Conservation (phyloP, 768 basidiomycete species). For the Artomyces pyxidatus region DNA sequence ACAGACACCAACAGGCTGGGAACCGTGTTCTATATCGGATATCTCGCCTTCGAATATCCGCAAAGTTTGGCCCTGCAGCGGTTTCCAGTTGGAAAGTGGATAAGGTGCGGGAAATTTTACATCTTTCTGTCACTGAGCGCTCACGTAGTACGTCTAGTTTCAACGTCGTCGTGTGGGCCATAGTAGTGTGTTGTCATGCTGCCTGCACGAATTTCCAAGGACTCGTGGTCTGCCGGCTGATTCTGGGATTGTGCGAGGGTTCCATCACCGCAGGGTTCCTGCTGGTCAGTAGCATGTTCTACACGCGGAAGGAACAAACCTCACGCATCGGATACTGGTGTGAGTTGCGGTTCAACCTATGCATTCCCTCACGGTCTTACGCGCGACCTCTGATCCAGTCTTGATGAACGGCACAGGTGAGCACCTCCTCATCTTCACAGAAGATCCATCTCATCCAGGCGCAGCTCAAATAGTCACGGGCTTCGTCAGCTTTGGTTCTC, state of each 20-base stretch:
- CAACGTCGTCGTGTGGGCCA: slow-evolving; percentile 61
- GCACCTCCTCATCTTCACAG: not conserved
- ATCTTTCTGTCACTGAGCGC: too few species aligned
- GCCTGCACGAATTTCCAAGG: slow-evolving; percentile 66
- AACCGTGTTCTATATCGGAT: slow-evolving; percentile 67
- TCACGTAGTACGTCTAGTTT: slow-evolving; percentile 27
- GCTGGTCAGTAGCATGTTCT: slow-evolving; percentile 75
- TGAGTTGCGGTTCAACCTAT: slow-evolving; percentile 29
- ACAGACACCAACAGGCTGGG: slow-evolving; percentile 48
- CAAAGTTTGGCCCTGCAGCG: slow-evolving; percentile 65
- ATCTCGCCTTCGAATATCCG: slow-evolving; percentile 65
- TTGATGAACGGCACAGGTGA: slow-evolving; percentile 69
- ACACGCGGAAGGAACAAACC: slow-evolving; percentile 64
- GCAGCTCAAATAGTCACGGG: slow-evolving; percentile 64
- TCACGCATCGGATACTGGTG: slow-evolving; percentile 70
- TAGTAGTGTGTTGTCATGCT: slow-evolving; percentile 53
- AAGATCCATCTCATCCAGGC: not conserved
- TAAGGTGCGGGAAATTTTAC: too few species aligned
- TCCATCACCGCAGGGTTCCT: slow-evolving; percentile 68
- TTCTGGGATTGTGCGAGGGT: slow-evolving; percentile 69
- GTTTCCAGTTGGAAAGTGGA: slow-evolving; percentile 75
- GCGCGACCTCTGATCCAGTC: slow-evolving; percentile 31
- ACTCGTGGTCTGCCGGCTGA: slow-evolving; percentile 52
- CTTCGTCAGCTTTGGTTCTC: slow-evolving; percentile 57
- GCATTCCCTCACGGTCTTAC: not conserved